Conservation (phyloP, 345 rosid genomes). For the Melaleuca quinquenervia region DNA sequence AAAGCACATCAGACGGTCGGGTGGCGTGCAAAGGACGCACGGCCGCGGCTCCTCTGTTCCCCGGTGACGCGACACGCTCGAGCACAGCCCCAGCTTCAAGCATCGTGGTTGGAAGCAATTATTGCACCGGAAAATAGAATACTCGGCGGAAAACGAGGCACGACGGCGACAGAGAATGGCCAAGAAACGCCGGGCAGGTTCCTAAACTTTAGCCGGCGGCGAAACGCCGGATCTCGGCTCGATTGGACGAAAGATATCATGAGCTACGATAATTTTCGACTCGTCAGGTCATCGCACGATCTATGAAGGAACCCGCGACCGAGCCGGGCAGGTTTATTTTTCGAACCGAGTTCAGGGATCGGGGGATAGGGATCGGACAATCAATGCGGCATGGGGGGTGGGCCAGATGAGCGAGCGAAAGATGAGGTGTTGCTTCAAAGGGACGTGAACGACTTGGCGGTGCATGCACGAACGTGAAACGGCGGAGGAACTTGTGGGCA, state of each 20-base stretch:
- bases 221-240: too few species aligned
- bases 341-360: neutral
- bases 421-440: neutral
- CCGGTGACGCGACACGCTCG: neutral
- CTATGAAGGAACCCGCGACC: too few species aligned
- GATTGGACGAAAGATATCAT: too few species aligned
- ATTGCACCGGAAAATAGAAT: neutral
- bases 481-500: neutral
- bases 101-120: neutral
- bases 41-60: neutral
- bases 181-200: too few species aligned
- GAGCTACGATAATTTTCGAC: too few species aligned
- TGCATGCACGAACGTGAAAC: neutral
- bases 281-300: fast-evolving
- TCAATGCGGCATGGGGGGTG: too few species aligned
- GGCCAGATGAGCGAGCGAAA: neutral
- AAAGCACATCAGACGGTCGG: neutral
- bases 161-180: neutral
- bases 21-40: neutral
- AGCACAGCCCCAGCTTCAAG: neutral
- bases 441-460: neutral
- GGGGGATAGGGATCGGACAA: neutral
- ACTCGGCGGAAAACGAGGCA: neutral
- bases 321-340: neutral
- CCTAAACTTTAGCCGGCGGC: too few species aligned